Evolutionary conservation across 805 yeast species (phyloP).

Genomic region (Schizosaccharomyces cryophilus): DNA sequence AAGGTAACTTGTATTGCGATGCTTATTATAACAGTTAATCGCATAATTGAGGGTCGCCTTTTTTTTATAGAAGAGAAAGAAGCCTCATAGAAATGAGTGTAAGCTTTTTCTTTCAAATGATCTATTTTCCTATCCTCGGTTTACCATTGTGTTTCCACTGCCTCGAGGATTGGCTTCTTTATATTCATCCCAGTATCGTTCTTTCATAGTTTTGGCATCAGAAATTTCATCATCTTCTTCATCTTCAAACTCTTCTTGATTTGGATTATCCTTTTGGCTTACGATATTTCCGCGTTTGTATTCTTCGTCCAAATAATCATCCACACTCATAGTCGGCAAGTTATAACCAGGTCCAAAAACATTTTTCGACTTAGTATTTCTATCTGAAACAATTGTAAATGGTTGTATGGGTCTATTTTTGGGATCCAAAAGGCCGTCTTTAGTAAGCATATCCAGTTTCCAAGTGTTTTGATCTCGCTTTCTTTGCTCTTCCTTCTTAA

Average conservation of each 20-base stretch:
- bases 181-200: conserved; percentile 84
- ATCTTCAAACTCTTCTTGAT: conserved; percentile 19
- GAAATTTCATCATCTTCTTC: conserved; percentile 37
- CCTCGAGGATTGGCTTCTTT: conserved; percentile 48
- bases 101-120: not conserved
- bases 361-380: conserved; percentile 31
- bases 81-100: not conserved
- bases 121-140: not conserved
- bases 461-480: not conserved
- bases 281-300: conserved; percentile 58
- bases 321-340: conserved; percentile 83
- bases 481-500: not conserved
- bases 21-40: too few species aligned
- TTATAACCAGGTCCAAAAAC: conserved; percentile 83
- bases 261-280: conserved; percentile 11
- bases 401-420: conserved; percentile 67
- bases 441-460: conserved; percentile 9
- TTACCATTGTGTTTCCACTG: not conserved
- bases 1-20: too few species aligned
- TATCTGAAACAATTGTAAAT: conserved; percentile 37
- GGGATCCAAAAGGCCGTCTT: conserved; percentile 29
- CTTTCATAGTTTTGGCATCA: conserved; percentile 47
- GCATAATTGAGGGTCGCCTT: too few species aligned
- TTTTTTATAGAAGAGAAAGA: too few species aligned
- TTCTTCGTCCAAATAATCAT: conserved; percentile 72